Base-by-base conservation (phyloP, 2,329 filamentous ascomycete species). In the Akanthomyces lecanii region DNA sequence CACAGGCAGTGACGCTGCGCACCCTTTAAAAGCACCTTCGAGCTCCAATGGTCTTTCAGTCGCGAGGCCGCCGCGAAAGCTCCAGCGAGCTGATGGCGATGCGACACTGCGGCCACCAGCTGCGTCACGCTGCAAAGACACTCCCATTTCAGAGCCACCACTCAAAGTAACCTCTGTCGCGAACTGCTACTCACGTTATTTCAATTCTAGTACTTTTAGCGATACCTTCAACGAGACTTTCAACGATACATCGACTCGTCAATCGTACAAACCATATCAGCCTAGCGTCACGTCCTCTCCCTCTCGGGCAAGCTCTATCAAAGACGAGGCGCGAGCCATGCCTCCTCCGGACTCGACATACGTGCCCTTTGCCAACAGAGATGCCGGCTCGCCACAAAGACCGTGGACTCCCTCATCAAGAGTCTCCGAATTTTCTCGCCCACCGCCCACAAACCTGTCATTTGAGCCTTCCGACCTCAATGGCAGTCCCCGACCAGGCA, bases 381-480 rank as follows among this genome's bases (percentile, higher is more conserved):
- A 78, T 52, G 69, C 63, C 40, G 70, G 68, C 62, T 76, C 87
- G 6, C 85, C 84, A 0, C 82, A 82, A 1, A 78, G 85, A 62
- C 80, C 84, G 2, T 89, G 85, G 83, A 81, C 82, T 1, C 84
- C 85, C 0, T 81, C 81, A 18, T 77, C 78, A 64, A 71, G 74
- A 54, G 72, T 74, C 60, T 79, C 78, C 1, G 90, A 93, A 65
- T 91, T 90, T 75, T 75, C 83, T 33, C 84, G 90, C 58, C 89
- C 90, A 10, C 88, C 91, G 3, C 85, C 90, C 1, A 85, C 87
- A 0, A 87, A 81, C 67, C 79, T 89, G 28, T 82, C 87, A 4
- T 98, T 95, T 75, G 95, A 98, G 75, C 91, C 92, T 0, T 83
- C 88, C 25, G 93, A 97, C 69, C 77, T 98, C 64, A 94, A 98